These are phyloP conservation scores for Trapa bicornis DNA, from an alignment of 345 rosid species.

Conservation along the genomic window DNA sequence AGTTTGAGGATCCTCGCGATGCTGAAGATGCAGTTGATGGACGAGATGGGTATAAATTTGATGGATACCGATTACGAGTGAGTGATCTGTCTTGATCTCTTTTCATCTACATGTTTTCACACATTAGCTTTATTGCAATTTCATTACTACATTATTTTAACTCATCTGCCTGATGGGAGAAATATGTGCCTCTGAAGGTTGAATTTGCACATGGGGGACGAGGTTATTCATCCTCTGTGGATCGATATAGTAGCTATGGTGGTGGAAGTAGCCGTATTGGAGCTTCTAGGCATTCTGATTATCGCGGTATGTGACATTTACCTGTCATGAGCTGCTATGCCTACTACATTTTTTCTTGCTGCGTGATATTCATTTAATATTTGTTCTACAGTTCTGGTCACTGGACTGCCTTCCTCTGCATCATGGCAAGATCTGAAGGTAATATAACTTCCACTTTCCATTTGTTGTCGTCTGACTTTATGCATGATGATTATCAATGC, in stretches of 20 bases:
- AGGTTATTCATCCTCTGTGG: slow-evolving; percentile 59
- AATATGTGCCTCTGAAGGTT: slow-evolving; percentile 33
- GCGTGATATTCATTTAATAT: slow-evolving; percentile 3
- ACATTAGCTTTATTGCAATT: background rate
- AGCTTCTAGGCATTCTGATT: slow-evolving; percentile 69
- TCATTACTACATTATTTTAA: background rate
- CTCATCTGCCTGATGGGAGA: slow-evolving; percentile 1
- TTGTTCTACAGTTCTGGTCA: slow-evolving; percentile 51
- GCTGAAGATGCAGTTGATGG: slow-evolving; percentile 90
- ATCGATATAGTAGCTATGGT: slow-evolving; percentile 57
- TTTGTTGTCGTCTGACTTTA: background rate
- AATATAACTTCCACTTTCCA: slow-evolving; percentile 1
- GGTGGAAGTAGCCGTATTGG: slow-evolving; percentile 55
- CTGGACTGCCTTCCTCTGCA: slow-evolving; percentile 91
- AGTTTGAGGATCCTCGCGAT: slow-evolving; percentile 93
- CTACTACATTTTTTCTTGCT: background rate
- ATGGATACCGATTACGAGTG: slow-evolving; percentile 69
- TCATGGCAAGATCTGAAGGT: slow-evolving; percentile 99
- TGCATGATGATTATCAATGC: background rate
- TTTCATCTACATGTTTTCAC: background rate
- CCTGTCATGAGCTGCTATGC: background rate
- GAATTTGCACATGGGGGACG: slow-evolving; percentile 90
- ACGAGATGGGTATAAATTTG: slow-evolving; percentile 87
- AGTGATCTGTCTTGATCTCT: slow-evolving; percentile 15
- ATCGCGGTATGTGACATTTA: slow-evolving; percentile 51